A percentile compares a stretch with the other conserved stretches of the same genome.
Evolutionary conservation across 169 alveolate species (phyloP).

Genomic region (Plasmodium blacklocki): DNA sequence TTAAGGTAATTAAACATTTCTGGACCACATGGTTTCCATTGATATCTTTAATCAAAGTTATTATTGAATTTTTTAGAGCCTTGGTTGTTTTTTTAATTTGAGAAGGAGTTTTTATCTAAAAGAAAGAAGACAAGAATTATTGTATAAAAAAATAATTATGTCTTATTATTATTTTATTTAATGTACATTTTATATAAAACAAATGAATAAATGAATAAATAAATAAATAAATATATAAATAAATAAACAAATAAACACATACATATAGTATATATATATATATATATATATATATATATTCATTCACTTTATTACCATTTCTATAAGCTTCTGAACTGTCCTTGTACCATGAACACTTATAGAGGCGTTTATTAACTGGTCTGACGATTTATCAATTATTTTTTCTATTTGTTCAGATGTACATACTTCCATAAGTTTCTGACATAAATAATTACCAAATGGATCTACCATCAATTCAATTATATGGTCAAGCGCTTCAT

Average conservation of each 20-base stretch:
- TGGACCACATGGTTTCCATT: conserved; percentile 96
- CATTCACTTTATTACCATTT: conserved; percentile 78
- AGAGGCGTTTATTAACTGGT: conserved; percentile 86
- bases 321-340: conserved; percentile 94
- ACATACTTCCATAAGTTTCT: conserved; percentile 92
- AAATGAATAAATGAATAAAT: background rate
- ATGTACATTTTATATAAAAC: background rate
- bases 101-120: conserved; percentile 44
- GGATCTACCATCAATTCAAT: conserved; percentile 92
- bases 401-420: conserved; percentile 77
- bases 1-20: conserved; percentile 84
- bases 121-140: background rate
- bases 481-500: conserved; percentile 86
- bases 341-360: conserved; percentile 95
- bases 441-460: conserved; percentile 95
- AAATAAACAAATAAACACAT: background rate
- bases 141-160: background rate
- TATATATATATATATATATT: background rate
- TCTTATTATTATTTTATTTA: too few species aligned
- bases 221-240: too few species aligned
- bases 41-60: conserved; percentile 87
- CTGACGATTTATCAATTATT: conserved; percentile 84
- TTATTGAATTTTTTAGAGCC: conserved; percentile 78
- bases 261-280: background rate
- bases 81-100: conserved; percentile 43